Evolutionary conservation across 768 basidiomycete genomes (phyloP).

Genomic region (Trametes gibbosa): DNA sequence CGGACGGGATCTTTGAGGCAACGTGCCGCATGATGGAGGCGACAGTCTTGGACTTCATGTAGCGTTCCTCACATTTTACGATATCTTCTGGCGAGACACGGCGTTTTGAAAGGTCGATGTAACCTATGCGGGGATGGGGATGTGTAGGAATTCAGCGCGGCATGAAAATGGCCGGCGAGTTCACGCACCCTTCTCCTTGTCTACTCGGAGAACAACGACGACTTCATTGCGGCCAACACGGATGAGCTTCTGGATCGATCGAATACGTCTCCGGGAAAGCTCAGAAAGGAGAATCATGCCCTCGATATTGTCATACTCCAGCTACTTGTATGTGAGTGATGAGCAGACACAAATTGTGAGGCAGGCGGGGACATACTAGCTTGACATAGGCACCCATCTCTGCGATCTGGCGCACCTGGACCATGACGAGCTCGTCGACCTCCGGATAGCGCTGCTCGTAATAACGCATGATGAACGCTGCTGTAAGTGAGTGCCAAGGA

Average conservation of each 20-base stretch:
- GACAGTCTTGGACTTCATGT: slow-evolving; percentile 96
- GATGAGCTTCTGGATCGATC: slow-evolving; percentile 97
- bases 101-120: slow-evolving; percentile 98
- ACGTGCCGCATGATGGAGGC: slow-evolving; percentile 92
- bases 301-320: slow-evolving; percentile 98
- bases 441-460: slow-evolving; percentile 93
- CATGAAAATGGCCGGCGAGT: not conserved
- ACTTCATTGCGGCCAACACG: slow-evolving; percentile 97
- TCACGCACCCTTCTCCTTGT: slow-evolving; percentile 90
- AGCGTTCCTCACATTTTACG: slow-evolving; percentile 97
- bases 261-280: slow-evolving; percentile 91
- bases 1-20: slow-evolving; percentile 71
- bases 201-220: slow-evolving; percentile 95
- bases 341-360: not conserved
- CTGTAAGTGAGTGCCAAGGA: not conserved
- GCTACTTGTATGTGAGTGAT: slow-evolving; percentile 42
- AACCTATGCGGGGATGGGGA: slow-evolving; percentile 51
- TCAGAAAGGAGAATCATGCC: slow-evolving; percentile 99
- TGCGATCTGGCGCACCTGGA: slow-evolving; percentile 97
- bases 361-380: slow-evolving; percentile 53
- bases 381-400: slow-evolving; percentile 99
- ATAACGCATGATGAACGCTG: slow-evolving; percentile 65
- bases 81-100: slow-evolving; percentile 98
- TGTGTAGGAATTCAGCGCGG: too few species aligned
- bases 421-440: slow-evolving; percentile 99